Conservation (phyloP, 1,139 yeast species). For the Yamadazyma conglobata region DNA sequence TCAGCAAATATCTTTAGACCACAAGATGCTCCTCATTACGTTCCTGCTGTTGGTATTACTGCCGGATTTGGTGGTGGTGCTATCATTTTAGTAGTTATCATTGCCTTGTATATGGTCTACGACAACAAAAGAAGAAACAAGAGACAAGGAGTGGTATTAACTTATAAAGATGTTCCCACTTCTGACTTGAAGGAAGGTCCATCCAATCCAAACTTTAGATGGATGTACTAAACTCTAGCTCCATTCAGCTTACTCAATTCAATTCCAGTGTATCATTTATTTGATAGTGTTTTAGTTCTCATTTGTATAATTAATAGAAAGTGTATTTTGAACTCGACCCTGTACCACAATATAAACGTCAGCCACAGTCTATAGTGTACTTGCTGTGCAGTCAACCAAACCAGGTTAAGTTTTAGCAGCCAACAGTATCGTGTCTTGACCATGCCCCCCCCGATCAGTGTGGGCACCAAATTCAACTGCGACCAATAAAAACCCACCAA, state of each 20-base stretch:
- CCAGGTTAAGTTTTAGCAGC: no score
- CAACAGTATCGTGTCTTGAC: no score
- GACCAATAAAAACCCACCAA: conserved; percentile 8
- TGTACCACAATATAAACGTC: no score
- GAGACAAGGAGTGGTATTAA: conserved; percentile 38
- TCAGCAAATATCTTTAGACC: conserved; percentile 30
- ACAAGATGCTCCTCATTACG: conserved; percentile 28
- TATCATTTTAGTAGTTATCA: conserved; percentile 19
- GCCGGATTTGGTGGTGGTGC: conserved; percentile 34
- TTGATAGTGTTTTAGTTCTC: no score
- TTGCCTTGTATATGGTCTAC: conserved; percentile 27
- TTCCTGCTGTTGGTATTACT: conserved; percentile 30
- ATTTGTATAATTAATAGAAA: no score
- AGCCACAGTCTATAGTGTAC: no score
- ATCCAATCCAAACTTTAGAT: conserved; percentile 41
- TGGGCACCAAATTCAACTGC: not conserved
- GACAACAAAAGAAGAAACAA: conserved; percentile 43
- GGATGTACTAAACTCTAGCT: conserved; percentile 52
- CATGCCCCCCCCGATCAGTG: no score
- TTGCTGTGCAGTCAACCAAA: no score
- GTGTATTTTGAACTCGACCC: no score
- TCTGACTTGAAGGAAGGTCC: conserved; percentile 44
- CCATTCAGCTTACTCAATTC: no score
- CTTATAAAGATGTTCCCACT: conserved; percentile 44
- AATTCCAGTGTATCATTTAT: no score